Percentiles rank a stretch among this genome's conserved stretches.
Conservation (phyloP, 768 basidiomycete species). For the Russula foetens region DNA sequence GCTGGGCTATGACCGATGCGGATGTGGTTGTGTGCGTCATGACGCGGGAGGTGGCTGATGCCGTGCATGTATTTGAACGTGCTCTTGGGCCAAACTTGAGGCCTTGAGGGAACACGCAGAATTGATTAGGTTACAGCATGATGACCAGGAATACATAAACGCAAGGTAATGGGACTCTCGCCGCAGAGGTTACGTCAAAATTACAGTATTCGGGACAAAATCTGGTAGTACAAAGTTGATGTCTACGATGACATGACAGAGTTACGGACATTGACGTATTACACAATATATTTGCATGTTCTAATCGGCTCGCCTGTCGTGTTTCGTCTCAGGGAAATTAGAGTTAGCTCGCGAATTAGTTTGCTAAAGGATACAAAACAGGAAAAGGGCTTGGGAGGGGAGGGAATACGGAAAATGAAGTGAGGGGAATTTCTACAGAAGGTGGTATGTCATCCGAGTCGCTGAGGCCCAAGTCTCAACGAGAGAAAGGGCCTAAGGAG, state of each 20-base stretch:
- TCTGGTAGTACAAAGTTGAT: neutral
- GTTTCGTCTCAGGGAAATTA: too few relatives aligned
- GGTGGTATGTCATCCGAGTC: neutral
- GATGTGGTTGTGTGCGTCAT: slow-evolving; percentile 17
- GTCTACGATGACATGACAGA: neutral
- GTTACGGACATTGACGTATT: neutral
- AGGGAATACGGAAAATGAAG: neutral
- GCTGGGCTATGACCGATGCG: slow-evolving; percentile 16
- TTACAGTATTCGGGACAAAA: neutral
- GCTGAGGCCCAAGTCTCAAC: neutral
- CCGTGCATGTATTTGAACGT: slow-evolving; percentile 7
- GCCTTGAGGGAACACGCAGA: neutral
- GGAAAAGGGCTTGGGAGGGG: neutral
- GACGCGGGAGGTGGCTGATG: slow-evolving; percentile 19
- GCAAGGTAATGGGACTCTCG: neutral
- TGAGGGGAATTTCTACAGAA: neutral
- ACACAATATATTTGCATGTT: neutral
- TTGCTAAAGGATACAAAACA: neutral
- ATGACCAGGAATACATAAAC: neutral
- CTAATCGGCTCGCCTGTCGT: neutral
- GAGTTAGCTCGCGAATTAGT: too few relatives aligned
- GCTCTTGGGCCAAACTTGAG: too few relatives aligned
- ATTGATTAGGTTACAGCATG: neutral
- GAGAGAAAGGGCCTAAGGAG: neutral
- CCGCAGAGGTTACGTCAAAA: neutral